Base-by-base conservation (phyloP, 768 basidiomycete species). In the Pholiota conissans region DNA sequence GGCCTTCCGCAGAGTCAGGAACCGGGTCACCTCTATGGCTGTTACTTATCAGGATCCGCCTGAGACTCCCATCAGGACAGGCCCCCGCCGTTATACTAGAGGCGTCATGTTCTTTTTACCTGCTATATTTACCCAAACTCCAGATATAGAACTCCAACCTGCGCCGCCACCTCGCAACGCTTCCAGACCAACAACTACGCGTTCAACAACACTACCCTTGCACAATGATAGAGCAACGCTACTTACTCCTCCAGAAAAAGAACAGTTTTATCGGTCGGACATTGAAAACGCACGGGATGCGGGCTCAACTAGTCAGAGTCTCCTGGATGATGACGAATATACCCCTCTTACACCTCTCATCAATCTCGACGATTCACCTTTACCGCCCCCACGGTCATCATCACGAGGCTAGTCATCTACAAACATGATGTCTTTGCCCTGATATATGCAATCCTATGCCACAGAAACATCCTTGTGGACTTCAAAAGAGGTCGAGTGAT, bases 81-180 rank as follows among this genome's bases (percentile, higher is more conserved):
- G 62, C 55, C 76, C 82, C 56, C 75, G 76, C 56, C 69, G 74
- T 14, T 65, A 67, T 55, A 80, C 80, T 48, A 80, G 85, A 37
- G 85, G 88, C 30, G 83, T 90, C 37, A 72, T 92, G 49, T 92
- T 90, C 73, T 91, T 92, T 78, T 79, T 93, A 49, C 91, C 91
- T 20, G 89, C 90, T 30, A 86, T 91, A 63, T 89, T 92, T 68
- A 79, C 88, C 76, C 83, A 56, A 26, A 60, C 74, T 5, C 73
- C 73, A 42, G 78, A 81, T 55, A 73, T 83, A 47, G 81, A 82
- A 62, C 69, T 81, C 11, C 74, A 75, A 39, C 61, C 69, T 37
- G 59, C 73, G 9, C 61, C 61, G 9, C 62, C 60, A 26, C 60
- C 61, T 8, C 61, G 69, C 39, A 56, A 69, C 18, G 58, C 68